Conservation (phyloP, 2,329 filamentous ascomycete species). For the Xylaria sp. region DNA sequence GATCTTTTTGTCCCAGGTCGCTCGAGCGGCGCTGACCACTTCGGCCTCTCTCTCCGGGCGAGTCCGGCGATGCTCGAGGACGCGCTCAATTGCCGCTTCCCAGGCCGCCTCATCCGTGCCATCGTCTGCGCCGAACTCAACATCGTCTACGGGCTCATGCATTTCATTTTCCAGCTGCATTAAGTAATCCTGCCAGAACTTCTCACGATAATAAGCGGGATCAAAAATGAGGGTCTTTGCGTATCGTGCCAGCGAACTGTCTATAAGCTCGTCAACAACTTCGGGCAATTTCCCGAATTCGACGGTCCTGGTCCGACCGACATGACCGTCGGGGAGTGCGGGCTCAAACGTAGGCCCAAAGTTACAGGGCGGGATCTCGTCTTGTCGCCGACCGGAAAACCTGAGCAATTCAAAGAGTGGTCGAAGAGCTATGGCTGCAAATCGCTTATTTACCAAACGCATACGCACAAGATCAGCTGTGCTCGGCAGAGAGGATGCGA, state of each 20-base stretch:
- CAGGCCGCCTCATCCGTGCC: conserved; percentile 12
- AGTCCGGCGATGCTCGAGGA: conserved; percentile 15
- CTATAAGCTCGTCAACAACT: conserved; percentile 35
- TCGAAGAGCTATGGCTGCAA: conserved; percentile 29
- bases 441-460: conserved; percentile 31
- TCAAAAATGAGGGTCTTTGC: conserved; percentile 34
- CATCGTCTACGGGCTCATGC: conserved; percentile 32
- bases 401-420: conserved; percentile 34
- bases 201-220: conserved; percentile 36
- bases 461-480: conserved; percentile 28
- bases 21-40: conserved; percentile 3
- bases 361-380: conserved; percentile 15
- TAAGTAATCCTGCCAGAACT: conserved; percentile 35
- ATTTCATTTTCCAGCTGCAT: conserved; percentile 22
- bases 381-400: conserved; percentile 30
- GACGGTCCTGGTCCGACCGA: conserved; percentile 26
- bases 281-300: conserved; percentile 29
- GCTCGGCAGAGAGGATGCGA: conserved; percentile 24
- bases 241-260: conserved; percentile 19
- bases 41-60: conserved; percentile 26
- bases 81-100: conserved; percentile 20
- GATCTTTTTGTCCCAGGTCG: conserved; percentile 23
- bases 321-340: conserved; percentile 4
- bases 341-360: conserved; percentile 19
- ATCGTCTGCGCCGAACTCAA: conserved; percentile 3